Evolutionary conservation across 2,329 filamentous ascomycete species (phyloP).

Genomic region (Trichoderma sp.): DNA sequence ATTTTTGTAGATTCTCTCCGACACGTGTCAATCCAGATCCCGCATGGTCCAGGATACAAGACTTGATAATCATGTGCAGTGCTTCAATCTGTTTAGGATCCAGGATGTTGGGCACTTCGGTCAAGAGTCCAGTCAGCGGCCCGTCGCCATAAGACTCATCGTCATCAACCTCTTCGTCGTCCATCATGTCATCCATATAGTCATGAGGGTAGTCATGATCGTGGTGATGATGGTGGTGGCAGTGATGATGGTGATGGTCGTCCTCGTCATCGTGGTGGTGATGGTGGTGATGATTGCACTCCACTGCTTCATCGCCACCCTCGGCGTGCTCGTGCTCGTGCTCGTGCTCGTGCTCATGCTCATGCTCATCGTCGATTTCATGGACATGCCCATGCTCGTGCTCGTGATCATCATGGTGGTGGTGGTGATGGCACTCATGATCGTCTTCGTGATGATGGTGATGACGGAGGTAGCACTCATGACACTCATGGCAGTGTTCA

Average conservation of each 20-base stretch:
- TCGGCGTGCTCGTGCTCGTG: slow-evolving; percentile 36
- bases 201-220: slow-evolving; percentile 45
- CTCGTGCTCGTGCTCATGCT: slow-evolving; percentile 33
- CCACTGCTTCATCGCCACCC: slow-evolving; percentile 52
- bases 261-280: slow-evolving; percentile 34
- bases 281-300: slow-evolving; percentile 47
- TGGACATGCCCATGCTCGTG: slow-evolving; percentile 31
- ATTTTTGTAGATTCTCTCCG: slow-evolving; percentile 84
- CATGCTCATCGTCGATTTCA: slow-evolving; percentile 33
- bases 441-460: slow-evolving; percentile 49
- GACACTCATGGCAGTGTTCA: slow-evolving; percentile 41
- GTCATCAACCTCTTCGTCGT: slow-evolving; percentile 70
- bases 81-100: slow-evolving; percentile 96
- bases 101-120: slow-evolving; percentile 90
- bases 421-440: slow-evolving; percentile 45
- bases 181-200: slow-evolving; percentile 58
- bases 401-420: slow-evolving; percentile 35
- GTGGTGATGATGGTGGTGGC: slow-evolving; percentile 40
- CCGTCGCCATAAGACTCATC: slow-evolving; percentile 80
- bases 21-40: slow-evolving; percentile 67
- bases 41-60: slow-evolving; percentile 82
- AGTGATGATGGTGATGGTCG: slow-evolving; percentile 35
- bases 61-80: slow-evolving; percentile 95
- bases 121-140: slow-evolving; percentile 79
- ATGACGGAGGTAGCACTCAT: slow-evolving; percentile 34